These are phyloP conservation scores for Ophiocordyceps australis DNA, from an alignment of 2,329 filamentous ascomycete species.

Conservation along the genomic window DNA sequence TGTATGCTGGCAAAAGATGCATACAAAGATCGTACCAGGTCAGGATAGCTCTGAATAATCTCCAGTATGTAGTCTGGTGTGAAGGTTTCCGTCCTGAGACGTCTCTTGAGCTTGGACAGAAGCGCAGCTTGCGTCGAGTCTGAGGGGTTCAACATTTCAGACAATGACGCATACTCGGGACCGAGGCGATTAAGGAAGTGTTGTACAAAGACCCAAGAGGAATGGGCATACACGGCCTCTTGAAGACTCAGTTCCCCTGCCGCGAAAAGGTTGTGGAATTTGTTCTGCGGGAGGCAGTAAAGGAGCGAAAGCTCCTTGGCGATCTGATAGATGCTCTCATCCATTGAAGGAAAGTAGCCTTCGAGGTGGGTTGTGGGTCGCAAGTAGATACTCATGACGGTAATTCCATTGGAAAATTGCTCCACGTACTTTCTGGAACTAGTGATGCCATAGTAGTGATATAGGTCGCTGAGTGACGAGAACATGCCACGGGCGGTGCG, in stretches of 20 bases:
- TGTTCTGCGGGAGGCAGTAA: slow-evolving; percentile 96
- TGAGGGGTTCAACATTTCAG: slow-evolving; percentile 58
- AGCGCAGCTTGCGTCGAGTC: slow-evolving; percentile 78
- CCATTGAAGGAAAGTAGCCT: slow-evolving; percentile 55
- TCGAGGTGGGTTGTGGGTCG: slow-evolving; percentile 46
- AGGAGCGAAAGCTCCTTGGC: slow-evolving; percentile 95
- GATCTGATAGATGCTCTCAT: slow-evolving; percentile 94
- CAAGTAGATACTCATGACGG: slow-evolving; percentile 90
- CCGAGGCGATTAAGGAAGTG: slow-evolving; percentile 94
- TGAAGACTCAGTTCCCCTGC: slow-evolving; percentile 77
- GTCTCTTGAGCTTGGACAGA: slow-evolving; percentile 85
- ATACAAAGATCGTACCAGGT: slow-evolving; percentile 74
- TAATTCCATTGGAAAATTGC: slow-evolving; percentile 97
- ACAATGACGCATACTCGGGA: slow-evolving; percentile 78
- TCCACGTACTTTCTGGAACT: slow-evolving; percentile 95
- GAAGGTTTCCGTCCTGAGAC: slow-evolving; percentile 89
- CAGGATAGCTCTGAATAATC: slow-evolving; percentile 83
- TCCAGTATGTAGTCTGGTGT: slow-evolving; percentile 96
- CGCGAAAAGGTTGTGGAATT: slow-evolving; percentile 80
- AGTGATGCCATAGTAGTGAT: slow-evolving; percentile 96
- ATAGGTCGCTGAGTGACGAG: slow-evolving; percentile 85
- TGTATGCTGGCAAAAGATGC: slow-evolving; percentile 83
- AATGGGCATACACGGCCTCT: slow-evolving; percentile 94
- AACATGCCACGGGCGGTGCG: slow-evolving; percentile 86
- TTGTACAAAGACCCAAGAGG: slow-evolving; percentile 92